Evolutionary conservation across 805 yeast species (phyloP), one percentile per base, ranked within the genome.

Genomic region (Wickerhamomyces queroliae): DNA sequence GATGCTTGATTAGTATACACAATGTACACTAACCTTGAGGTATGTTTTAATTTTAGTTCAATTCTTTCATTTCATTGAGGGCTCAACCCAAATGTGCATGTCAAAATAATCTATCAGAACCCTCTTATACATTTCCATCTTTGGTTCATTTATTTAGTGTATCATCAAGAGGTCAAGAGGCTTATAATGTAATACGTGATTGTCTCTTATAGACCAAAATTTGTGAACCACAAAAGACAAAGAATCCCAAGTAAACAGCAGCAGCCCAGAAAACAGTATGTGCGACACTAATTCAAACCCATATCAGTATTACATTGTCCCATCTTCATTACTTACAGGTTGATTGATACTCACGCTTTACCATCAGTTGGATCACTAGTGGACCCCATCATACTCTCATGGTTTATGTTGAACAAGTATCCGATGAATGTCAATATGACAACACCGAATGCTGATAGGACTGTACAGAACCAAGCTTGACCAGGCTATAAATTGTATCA

Each of bases 401-500:
- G 95, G 49, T 80, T 85, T 26, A 67, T 68, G 50, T 83, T 70
- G 69, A 93, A 91, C 47, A 91, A 71, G 49, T 78, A 76, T 16
- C 95, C 99, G 51, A 91, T 76, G 41, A 86, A 84, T 10, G 95
- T 74, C 35, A 91, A 74, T 41, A 91, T 93, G 34, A 88, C 83
- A 25, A 91, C 80, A 42, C 95, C 99, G 61, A 91, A 91, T 13
- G 93, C 89, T 36, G 97, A 89, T 33, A 93, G 70, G 31, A 91
- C 74, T 33, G 98, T 91, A 61, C 99, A 91, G 62, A 86, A 88
- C 86, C 95, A 91, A 19, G 99, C 98, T 56, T 86, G 81, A 21
- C 80, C 85, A 36, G 93, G 68, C 84, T 80, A 40, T 23, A 17
- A 24, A 12, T 7, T 30, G 40, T 19, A 7, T 30, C 33, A 30